phyloP scores from a whole-genome alignment of 225 moss, liverwort and hornwort species.

The Polytrichum commune region DNA sequence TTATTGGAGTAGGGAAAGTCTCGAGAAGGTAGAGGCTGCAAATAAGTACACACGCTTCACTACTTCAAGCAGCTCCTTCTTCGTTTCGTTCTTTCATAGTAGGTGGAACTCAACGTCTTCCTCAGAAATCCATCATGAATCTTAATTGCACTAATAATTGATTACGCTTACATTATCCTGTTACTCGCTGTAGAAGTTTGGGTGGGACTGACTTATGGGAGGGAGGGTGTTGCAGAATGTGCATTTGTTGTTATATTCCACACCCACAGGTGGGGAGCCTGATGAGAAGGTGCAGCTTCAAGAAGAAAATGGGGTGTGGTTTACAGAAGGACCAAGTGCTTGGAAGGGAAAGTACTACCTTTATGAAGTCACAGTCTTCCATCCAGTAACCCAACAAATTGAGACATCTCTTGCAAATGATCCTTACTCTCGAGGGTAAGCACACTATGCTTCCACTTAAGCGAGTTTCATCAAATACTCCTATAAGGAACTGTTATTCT shows the following conservation, averaged over 20 bases:
- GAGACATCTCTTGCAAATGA: constrained; percentile 75
- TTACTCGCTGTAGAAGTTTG: constrained; percentile 5
- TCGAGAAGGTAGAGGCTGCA: no score
- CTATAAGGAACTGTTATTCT: no score
- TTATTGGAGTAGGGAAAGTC: no score
- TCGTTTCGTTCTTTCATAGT: no score
- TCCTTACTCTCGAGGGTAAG: constrained; percentile 82
- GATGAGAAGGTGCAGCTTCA: constrained; percentile 60
- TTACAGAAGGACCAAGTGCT: constrained; percentile 52
- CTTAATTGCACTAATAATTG: no score
- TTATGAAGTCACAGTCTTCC: constrained; percentile 88
- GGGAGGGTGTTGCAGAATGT: constrained; percentile 57
- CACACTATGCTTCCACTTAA: background rate
- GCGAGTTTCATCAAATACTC: no score
- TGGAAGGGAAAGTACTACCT: constrained; percentile 91
- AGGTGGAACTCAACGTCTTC: no score
- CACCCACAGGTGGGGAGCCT: constrained; percentile 73
- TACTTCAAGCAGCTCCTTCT: no score
- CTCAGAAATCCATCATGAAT: no score
- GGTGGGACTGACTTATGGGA: background rate
- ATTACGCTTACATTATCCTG: no score
- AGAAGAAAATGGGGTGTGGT: constrained; percentile 81
- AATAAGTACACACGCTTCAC: no score
- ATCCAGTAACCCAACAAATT: constrained; percentile 59
- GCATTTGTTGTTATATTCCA: constrained; percentile 64